Evolutionary conservation across 768 basidiomycete species (phyloP), one percentile per base, ranked within the genome.

Genomic region (Lactarius indigo): DNA sequence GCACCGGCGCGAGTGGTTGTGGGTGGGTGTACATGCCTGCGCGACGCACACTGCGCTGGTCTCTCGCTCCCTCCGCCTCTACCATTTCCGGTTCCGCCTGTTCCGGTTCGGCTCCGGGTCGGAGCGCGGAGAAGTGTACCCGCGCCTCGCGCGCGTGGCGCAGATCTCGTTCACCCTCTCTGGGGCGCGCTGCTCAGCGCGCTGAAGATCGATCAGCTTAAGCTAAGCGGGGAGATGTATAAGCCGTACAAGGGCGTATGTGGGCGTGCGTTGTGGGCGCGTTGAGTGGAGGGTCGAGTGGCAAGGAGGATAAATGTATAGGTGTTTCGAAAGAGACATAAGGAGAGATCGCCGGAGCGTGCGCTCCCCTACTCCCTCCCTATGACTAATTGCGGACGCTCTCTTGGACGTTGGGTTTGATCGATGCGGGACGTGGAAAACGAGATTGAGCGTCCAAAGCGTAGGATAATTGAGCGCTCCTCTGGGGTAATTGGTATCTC

Each of bases 231-330:
- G 15, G 92, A 95, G 75, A 77, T 76, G 13, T 96, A 96, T 76
- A 96, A 96, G 76, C 91, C 91, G 13, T 97, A 91, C 79, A 96
- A 96, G 76, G 95, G 95, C 18, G 89, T 97, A 59, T 80, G 94
- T 73, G 86, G 87, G 55, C 80, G 82, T 44, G 84, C 85, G 37
- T 74, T 79, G n/a, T n/a, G 91, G 89, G 1, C 82, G 84, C 61
- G 79, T 93, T 5, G 92, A 94, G 75, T 92, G 82, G 75, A 73
- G 84, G 61, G 70, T 69, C 18, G 68, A 71, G 15, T 71, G 70
- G 70, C 50, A 62, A 30, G 59, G 52, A 8, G 54, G 35, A 33
- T 69, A 55, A n/a, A n/a, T n/a, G n/a, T n/a, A n/a, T n/a, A n/a
- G n/a, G n/a, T n/a, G n/a, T n/a, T n/a, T n/a, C n/a, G n/a, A n/a